Evolutionary conservation across 2,329 filamentous ascomycete genomes (phyloP), one percentile per base, ranked within the genome.

Genomic region (Ophiostoma pallidulum): DNA sequence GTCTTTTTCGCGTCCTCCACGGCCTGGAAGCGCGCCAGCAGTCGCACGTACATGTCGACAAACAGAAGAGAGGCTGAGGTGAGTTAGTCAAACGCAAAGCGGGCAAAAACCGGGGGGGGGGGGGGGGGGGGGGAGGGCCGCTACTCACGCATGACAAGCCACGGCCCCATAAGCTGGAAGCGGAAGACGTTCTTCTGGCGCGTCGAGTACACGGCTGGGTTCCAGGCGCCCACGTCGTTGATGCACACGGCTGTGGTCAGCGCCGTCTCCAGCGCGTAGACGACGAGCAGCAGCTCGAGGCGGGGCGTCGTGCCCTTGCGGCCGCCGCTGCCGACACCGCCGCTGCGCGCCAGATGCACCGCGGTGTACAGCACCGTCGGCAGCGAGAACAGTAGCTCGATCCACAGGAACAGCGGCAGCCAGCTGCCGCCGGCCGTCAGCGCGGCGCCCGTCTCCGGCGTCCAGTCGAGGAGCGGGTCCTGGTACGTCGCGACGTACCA

Each of bases 31-130:
- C 75, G 69, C 7, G 55, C 60, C 8, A 75, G 57, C 1, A 80
- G 61, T n/a, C 77, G 66, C 31, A 58, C 42, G 42, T 70, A 75
- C 76, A 80, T 79, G 54, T 80, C 76, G 19, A 68, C 54, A 9
- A 68, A 72, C 60, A 79, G 65, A 2, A 76, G 12, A 0, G 65
- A 53, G 13, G 76, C 76, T 79, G 42, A 8, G 4, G 4, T 22
- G n/a, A n/a, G 39, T 31, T 14, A 47, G n/a, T 20, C 3, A 38
- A 13, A 33, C 22, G 29, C n/a, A 19, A 18, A 9, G 6, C 22
- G 5, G n/a, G 39, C 50, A 22, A 56, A 49, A 10, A 16, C 19
- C 18, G 36, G 10, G 5, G 10, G 20, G 32, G n/a, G n/a, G n/a
- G n/a, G n/a, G n/a, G n/a, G n/a, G n/a, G n/a, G n/a, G n/a, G n/a